Conservation (phyloP, 2,329 filamentous ascomycete species). For the Claviceps digitariae region DNA sequence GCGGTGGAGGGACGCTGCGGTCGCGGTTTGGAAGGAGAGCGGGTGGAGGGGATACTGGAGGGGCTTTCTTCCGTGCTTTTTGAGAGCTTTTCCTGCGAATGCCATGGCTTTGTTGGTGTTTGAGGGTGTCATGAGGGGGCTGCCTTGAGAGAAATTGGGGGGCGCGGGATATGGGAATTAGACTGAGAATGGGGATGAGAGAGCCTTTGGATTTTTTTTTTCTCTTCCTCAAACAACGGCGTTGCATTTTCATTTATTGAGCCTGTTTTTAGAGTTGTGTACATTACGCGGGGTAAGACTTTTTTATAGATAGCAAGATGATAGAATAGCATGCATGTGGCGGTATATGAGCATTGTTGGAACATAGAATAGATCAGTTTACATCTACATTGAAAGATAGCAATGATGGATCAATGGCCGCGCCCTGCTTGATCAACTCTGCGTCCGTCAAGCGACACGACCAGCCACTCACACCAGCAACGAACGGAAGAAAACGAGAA, state of each 20-base stretch:
- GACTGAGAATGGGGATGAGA: neutral
- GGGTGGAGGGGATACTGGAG: slow-evolving; percentile 80
- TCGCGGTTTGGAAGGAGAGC: slow-evolving; percentile 58
- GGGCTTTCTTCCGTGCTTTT: slow-evolving; percentile 85
- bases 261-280: neutral
- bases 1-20: slow-evolving; percentile 69
- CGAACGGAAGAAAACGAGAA: neutral
- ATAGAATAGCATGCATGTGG: neutral
- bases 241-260: neutral
- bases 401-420: neutral
- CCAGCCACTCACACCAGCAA: neutral
- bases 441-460: neutral
- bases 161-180: neutral
- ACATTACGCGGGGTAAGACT: neutral
- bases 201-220: neutral
- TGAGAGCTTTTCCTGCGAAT: slow-evolving; percentile 91
- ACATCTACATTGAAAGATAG: neutral
- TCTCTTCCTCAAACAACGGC: neutral
- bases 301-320: neutral
- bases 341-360: neutral
- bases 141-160: slow-evolving; percentile 23
- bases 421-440: neutral
- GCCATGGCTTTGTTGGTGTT: slow-evolving; percentile 87
- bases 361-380: neutral
- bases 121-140: slow-evolving; percentile 71